A percentile compares a stretch with the other conserved stretches of the same genome.
Conservation (phyloP, 2,329 filamentous ascomycete species). For the Aspergillus uvarum region DNA sequence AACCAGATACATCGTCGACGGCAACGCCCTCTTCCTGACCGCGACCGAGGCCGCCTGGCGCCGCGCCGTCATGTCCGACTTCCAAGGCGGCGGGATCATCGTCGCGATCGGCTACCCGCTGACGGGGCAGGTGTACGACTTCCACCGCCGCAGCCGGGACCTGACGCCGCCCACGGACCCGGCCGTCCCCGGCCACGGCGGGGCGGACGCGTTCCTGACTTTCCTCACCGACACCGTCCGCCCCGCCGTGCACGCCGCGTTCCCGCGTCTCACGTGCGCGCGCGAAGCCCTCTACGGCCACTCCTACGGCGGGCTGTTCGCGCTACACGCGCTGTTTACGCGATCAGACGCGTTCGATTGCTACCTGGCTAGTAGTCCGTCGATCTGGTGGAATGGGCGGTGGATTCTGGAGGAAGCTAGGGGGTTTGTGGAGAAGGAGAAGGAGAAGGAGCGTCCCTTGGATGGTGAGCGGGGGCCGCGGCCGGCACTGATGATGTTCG, state of each 20-base stretch:
- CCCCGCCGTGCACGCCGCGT: background rate
- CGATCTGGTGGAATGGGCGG: slow-evolving; percentile 50
- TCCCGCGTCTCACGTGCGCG: slow-evolving; percentile 18
- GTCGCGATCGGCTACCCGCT: slow-evolving; percentile 26
- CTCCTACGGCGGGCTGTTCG: slow-evolving; percentile 52
- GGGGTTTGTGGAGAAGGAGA: slow-evolving; percentile 23
- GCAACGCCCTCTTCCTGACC: slow-evolving; percentile 25
- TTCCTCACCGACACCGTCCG: slow-evolving; percentile 4
- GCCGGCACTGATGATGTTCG: slow-evolving; percentile 20
- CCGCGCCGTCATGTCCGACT: slow-evolving; percentile 16
- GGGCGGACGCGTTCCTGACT: slow-evolving; percentile 10
- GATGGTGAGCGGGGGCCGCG: slow-evolving; percentile 20
- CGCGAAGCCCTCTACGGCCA: slow-evolving; percentile 52
- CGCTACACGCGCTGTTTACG: slow-evolving; percentile 48
- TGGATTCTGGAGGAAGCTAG: slow-evolving; percentile 41
- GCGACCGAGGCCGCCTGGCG: slow-evolving; percentile 25
- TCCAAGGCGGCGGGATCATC: slow-evolving; percentile 18
- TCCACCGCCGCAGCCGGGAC: slow-evolving; percentile 6
- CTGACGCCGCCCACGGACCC: slow-evolving; percentile 1
- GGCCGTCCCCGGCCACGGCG: slow-evolving; percentile 1
- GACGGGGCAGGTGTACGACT: slow-evolving; percentile 7
- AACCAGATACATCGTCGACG: slow-evolving; percentile 25
- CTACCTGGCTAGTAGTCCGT: slow-evolving; percentile 50
- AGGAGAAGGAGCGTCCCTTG: slow-evolving; percentile 12
- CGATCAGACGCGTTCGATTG: slow-evolving; percentile 45